Base-by-base conservation (phyloP, 2,329 filamentous ascomycete species). In the Neocucurbitaria cava region DNA sequence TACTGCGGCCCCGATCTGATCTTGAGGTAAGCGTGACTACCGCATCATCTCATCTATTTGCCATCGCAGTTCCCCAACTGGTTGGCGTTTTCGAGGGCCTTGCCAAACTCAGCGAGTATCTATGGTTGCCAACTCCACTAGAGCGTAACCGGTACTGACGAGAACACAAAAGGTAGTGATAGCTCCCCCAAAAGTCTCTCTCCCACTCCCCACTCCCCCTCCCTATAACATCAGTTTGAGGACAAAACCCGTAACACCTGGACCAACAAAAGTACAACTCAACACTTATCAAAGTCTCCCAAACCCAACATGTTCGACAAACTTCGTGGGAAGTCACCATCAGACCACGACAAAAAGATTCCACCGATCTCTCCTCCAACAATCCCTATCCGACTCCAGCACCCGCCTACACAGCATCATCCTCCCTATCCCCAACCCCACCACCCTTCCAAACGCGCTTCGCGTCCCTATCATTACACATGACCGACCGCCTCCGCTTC, bases 401-500 rank as follows among this genome's bases (percentile, higher is more conserved):
- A 20, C 59, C 59, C 2, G 44, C 54, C 4, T 62, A 62, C 36
- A 42, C 40, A 35, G 42, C 49, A 33, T 23, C 48, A 45, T 55
- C 62, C 26, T 64, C 61, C 1, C 5, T 33, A 40, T 15, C 23
- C n/a, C 46, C 53, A 15, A 3, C 52, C 31, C 54, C 56, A 3
- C 26, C 52, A n/a, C 21, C 56, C 5, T 62, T 67, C 21, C 61
- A 66, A 45, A 64, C 67, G 2, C 54, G 42, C 24, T 68, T 68
- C 42, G 67, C 67, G 5, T 68, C 64, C 1, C 49, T 70, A 24
- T 68, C 65, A 0, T 55, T 70, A 35, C 67, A 70, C 48, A 46
- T 56, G 52, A 40, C 51, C 18, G 66, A 69, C 44, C 52, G 62
- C 10, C 28, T 71, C n/a, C 76, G 76, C 13, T 69, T 78, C 26